Conservation (phyloP, 2,329 filamentous ascomycete species). For the Aspergillus aculeatus region DNA sequence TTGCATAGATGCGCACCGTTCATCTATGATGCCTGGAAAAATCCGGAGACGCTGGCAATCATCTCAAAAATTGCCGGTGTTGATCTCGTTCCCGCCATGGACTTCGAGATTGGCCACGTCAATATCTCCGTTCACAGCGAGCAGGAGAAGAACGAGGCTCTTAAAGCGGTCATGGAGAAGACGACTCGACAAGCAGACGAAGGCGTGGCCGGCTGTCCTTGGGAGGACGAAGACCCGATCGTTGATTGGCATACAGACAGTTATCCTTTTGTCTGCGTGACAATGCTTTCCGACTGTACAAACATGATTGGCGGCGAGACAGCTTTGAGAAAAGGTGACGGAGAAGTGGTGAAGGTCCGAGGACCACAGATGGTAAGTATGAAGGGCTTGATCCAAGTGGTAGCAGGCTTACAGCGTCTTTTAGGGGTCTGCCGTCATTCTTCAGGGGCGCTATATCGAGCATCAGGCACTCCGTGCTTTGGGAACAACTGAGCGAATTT, state of each 20-base stretch:
- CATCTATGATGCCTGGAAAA: constrained; percentile 61
- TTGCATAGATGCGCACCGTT: constrained; percentile 59
- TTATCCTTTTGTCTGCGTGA: constrained; percentile 69
- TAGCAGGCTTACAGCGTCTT: constrained; percentile 1
- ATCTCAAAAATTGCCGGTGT: constrained; percentile 56
- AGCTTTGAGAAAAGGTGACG: constrained; percentile 55
- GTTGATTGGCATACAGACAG: constrained; percentile 65
- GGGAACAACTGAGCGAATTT: constrained; percentile 61
- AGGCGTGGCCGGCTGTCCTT: constrained; percentile 43
- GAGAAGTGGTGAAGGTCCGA: constrained; percentile 58
- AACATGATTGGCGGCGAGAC: constrained; percentile 36
- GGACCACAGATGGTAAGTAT: constrained; percentile 58
- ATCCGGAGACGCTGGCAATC: constrained; percentile 49
- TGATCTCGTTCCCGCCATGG: constrained; percentile 54
- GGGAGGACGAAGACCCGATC: constrained; percentile 54
- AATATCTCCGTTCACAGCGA: constrained; percentile 56
- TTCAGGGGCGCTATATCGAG: constrained; percentile 67
- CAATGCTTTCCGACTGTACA: constrained; percentile 63
- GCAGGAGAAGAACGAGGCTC: constrained; percentile 46
- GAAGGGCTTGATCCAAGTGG: not conserved
- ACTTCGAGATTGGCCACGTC: constrained; percentile 57
- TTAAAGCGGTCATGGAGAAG: constrained; percentile 42
- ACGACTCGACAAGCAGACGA: constrained; percentile 41
- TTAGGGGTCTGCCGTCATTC: constrained; percentile 62
- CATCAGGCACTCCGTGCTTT: constrained; percentile 62